A percentile compares a stretch with the other conserved stretches of the same genome.
These are phyloP conservation scores for Fusarium pseudonygamai DNA, from an alignment of 2,329 filamentous ascomycete genomes.

Conservation along the genomic window DNA sequence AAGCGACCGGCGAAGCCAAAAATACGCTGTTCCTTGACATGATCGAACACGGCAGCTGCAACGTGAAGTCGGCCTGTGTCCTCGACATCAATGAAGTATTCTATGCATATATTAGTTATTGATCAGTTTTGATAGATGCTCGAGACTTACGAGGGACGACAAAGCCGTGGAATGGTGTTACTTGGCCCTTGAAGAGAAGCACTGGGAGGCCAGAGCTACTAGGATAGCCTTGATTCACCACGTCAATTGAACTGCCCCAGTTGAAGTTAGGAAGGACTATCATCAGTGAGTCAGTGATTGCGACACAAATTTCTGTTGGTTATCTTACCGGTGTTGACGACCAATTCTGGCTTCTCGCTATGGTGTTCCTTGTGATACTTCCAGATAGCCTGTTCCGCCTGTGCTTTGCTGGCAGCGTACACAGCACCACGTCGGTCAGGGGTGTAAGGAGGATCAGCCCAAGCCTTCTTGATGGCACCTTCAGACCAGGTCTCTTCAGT, in stretches of 20 bases:
- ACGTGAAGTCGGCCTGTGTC: conserved; percentile 63
- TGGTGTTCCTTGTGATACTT: conserved; percentile 43
- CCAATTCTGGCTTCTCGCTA: conserved; percentile 39
- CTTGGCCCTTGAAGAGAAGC: conserved; percentile 36
- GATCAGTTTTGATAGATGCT: fast-evolving
- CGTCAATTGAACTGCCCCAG: conserved; percentile 39
- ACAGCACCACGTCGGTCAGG: conserved; percentile 40
- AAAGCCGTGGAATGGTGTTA: background rate
- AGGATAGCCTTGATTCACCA: conserved; percentile 25
- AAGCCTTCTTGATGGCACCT: conserved; percentile 45
- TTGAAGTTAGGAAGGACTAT: conserved; percentile 44
- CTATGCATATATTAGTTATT: conserved; percentile 38
- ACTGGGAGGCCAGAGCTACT: conserved; percentile 36
- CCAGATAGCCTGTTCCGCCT: conserved; percentile 51
- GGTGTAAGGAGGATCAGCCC: conserved; percentile 49
- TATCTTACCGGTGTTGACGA: conserved; percentile 33
- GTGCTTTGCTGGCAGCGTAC: conserved; percentile 52
- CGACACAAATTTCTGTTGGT: fast-evolving
- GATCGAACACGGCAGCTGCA: conserved; percentile 57
- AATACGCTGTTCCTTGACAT: conserved; percentile 59
- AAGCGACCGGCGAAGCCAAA: conserved; percentile 61
- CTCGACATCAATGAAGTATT: conserved; percentile 57
- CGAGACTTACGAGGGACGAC: background rate
- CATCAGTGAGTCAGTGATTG: fast-evolving
- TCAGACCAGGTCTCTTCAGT: conserved; percentile 48